Base-by-base conservation (phyloP, 2,329 filamentous ascomycete genomes). In the Tothia fuscella region DNA sequence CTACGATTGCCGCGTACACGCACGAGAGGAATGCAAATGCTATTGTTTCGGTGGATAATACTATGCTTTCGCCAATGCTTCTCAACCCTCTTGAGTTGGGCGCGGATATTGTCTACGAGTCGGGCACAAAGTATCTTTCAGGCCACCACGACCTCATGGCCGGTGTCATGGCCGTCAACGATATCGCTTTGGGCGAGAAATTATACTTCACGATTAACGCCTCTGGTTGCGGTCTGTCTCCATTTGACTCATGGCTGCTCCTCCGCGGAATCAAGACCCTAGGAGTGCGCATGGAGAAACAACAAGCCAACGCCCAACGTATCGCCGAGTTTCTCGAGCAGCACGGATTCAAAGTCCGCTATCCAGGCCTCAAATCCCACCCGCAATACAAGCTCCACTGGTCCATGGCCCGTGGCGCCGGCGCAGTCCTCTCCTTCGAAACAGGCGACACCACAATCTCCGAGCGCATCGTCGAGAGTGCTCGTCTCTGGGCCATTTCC, bases 131-230 rank as follows among this genome's bases (percentile, higher is more conserved):
- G 62, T 98, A 98, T 56, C 72, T 98, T 5, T 96, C 88, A 1
- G 91, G 91, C 24, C 91, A 98, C 61, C 91, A 98, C 68, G 93
- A 98, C 58, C 82, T 98, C 57, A 98, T 98, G 91, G 91, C 91
- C 7, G 91, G 93, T 48, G 87, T 98, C 22, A 82, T 98, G 50
- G 91, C 88, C 17, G 78, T 88, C 60, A 96, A 96, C 59, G 81
- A 93, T 56, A 61, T 76, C 4, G 67, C 76, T 3, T 67, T 98
- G 21, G 88, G 82, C 35, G 87, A 98, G 54, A 85, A 82, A 56
- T 78, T 98, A 51, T 98, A 82, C 67, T 96, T 95, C 65, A 89
- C 86, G 44, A 95, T 98, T 71, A 98, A 98, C 60, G 79, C 87
- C 1, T 94, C 88, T 0, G 91, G 91, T 32, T 96, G 91, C 57